Base-by-base conservation (phyloP, 768 basidiomycete genomes). In the Kwoniella pini region DNA sequence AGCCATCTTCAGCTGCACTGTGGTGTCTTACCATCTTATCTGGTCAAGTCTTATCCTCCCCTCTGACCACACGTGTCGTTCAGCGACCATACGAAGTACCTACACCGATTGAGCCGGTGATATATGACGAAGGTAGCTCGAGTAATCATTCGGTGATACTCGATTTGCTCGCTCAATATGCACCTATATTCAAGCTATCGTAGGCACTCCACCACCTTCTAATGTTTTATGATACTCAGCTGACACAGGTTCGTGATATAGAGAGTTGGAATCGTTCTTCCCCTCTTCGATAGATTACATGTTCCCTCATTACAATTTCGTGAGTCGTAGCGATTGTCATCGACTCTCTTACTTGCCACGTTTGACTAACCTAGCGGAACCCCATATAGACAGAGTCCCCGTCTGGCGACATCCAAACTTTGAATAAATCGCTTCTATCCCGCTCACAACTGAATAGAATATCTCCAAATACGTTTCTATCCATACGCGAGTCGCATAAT, bases 241-340 rank as follows among this genome's bases (percentile, higher is more conserved):
- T 46, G 11, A 48, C 19, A 22, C 27, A 42, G 26, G 30, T 39
- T 43, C 13, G n/a, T 7, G 10, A 49, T 39, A 15, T 28, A 68
- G 66, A 17, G 60, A 42, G 4, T 31, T 53, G 24, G 74, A 72
- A 42, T 62, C 42, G 22, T 75, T 62, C 59, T 75, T 60, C 33
- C 74, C 74, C 3, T 64, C 64, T 31, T 67, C 69, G 3, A 58
- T 75, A 40, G 67, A 75, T n/a, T 75, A 71, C 48, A 75, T 75
- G 74, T 36, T 75, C 24, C 59, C 64, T 17, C 67, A 72, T 53
- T 75, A 61, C 31, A 57, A 42, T 28, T 56, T 54, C 44, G 68
- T 72, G n/a, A n/a, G n/a, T n/a, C n/a, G n/a, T n/a, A n/a, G n/a
- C n/a, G n/a, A 36, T 36, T 36, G 33, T 36, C 9, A 9, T 36